phyloP scores from a whole-genome alignment of 805 yeast genomes.

The Dipodascus albidus region DNA sequence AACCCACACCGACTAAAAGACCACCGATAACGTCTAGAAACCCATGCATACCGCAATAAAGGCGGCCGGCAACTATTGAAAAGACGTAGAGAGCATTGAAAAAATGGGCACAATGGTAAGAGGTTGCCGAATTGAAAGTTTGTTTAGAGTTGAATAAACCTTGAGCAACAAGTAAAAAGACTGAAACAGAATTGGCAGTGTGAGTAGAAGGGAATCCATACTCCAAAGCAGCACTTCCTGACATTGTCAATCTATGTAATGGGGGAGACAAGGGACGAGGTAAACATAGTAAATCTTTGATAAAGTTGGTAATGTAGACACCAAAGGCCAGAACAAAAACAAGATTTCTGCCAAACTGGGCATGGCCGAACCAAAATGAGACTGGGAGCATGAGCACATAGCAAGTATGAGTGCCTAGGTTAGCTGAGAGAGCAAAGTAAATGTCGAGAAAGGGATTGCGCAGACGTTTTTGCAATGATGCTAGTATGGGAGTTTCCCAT shows the following conservation, averaged over 20 bases:
- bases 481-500: slow-evolving; percentile 52
- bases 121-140: slow-evolving; percentile 2
- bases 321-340: slow-evolving; percentile 56
- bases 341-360: slow-evolving; percentile 43
- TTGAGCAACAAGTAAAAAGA: slow-evolving; percentile 39
- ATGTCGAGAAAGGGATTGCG: slow-evolving; percentile 47
- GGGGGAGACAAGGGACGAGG: slow-evolving; percentile 95
- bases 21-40: slow-evolving; percentile 66
- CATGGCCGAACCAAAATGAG: slow-evolving; percentile 70
- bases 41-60: slow-evolving; percentile 98
- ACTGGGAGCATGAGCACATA: slow-evolving; percentile 82
- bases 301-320: slow-evolving; percentile 48
- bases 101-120: slow-evolving; percentile 4
- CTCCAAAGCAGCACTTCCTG: slow-evolving; percentile 82
- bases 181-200: slow-evolving; percentile 88
- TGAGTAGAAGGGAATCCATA: slow-evolving; percentile 94
- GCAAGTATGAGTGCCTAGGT: slow-evolving; percentile 86
- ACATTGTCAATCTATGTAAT: slow-evolving; percentile 75
- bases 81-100: slow-evolving; percentile 36
- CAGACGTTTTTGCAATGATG: slow-evolving; percentile 38
- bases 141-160: slow-evolving; percentile 6
- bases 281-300: slow-evolving; percentile 77
- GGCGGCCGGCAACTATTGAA: slow-evolving; percentile 64
- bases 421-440: slow-evolving; percentile 81
- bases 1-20: slow-evolving; percentile 42